Conservation (phyloP, 768 basidiomycete species). For the Tylopilus rubrobrunneus region DNA sequence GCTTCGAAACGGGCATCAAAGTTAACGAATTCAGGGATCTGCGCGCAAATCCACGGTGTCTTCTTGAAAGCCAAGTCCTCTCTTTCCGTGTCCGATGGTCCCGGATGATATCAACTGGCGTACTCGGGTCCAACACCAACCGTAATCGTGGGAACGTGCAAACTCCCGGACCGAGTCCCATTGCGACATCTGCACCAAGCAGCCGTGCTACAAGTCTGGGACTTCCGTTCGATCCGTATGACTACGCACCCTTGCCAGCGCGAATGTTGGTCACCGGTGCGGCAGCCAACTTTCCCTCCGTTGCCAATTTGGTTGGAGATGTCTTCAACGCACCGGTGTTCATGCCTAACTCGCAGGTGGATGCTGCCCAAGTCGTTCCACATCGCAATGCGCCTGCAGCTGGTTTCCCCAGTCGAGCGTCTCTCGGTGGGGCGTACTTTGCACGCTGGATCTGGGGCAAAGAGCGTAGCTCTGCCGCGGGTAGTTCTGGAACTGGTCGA, state of each 20-base stretch:
- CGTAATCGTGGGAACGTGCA: conserved; percentile 33
- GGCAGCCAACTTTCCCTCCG: conserved; percentile 79
- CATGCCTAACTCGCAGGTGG: conserved; percentile 70
- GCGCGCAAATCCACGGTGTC: conserved; percentile 83
- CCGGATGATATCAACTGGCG: conserved; percentile 63
- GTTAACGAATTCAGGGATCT: conserved; percentile 87
- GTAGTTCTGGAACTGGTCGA: conserved; percentile 29
- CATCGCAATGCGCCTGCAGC: conserved; percentile 71
- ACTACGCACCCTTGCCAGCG: conserved; percentile 57
- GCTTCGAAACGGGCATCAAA: conserved; percentile 85
- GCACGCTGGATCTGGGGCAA: conserved; percentile 86
- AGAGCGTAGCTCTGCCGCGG: conserved; percentile 38
- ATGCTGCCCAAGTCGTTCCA: conserved; percentile 63
- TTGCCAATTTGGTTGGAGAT: conserved; percentile 76
- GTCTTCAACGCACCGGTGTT: conserved; percentile 80
- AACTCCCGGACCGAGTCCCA: conserved; percentile 26
- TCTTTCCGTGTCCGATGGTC: conserved; percentile 83
- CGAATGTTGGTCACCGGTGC: conserved; percentile 73
- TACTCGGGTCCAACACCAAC: conserved; percentile 45
- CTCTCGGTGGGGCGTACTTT: conserved; percentile 72
- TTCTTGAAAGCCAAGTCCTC: conserved; percentile 77
- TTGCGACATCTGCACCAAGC: conserved; percentile 14
- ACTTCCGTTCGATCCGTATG: conserved; percentile 77
- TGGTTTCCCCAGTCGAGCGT: conserved; percentile 66
- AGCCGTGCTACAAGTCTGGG: conserved; percentile 45